Evolutionary conservation across 306 rosid genomes (phyloP).

Genomic region (Sphenostylis stenocarpa): DNA sequence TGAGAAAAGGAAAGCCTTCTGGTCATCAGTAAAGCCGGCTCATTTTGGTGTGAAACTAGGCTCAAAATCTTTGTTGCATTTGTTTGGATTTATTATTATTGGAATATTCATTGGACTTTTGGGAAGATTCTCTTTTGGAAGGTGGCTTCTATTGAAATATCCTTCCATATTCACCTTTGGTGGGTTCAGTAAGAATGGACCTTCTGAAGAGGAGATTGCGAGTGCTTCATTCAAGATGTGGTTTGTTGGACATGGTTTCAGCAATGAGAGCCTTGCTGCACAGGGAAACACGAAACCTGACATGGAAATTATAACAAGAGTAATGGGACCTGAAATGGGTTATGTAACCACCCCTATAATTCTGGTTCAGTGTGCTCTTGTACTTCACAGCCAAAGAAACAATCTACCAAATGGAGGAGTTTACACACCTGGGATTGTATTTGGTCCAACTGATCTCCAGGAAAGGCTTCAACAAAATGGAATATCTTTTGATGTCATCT

Average conservation of each 20-base stretch:
- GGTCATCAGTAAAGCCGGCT: slow-evolving; percentile 75
- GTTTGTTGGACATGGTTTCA: slow-evolving; percentile 76
- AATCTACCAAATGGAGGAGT: slow-evolving; percentile 79
- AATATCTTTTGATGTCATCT: slow-evolving; percentile 70
- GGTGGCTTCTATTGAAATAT: slow-evolving; percentile 75
- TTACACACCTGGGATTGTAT: slow-evolving; percentile 71
- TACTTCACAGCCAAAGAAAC: slow-evolving; percentile 60
- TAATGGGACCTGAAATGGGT: slow-evolving; percentile 87
- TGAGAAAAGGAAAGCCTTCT: slow-evolving; percentile 59
- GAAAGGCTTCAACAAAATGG: slow-evolving; percentile 76
- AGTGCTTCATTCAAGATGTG: slow-evolving; percentile 90
- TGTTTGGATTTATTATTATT: slow-evolving; percentile 40
- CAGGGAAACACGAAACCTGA: slow-evolving; percentile 59
- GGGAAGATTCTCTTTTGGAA: slow-evolving; percentile 58
- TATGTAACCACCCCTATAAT: slow-evolving; percentile 82
- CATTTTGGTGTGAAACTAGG: slow-evolving; percentile 77
- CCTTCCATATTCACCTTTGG: slow-evolving; percentile 82
- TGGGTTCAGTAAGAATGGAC: slow-evolving; percentile 74
- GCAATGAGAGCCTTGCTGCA: slow-evolving; percentile 40
- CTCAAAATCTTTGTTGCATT: slow-evolving; percentile 57
- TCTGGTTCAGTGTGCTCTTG: slow-evolving; percentile 75
- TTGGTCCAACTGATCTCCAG: slow-evolving; percentile 80
- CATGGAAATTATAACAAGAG: slow-evolving; percentile 72
- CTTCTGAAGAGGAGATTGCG: slow-evolving; percentile 69
- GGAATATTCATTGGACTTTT: slow-evolving; percentile 64